Evolutionary conservation across 805 yeast genomes (phyloP).

Genomic region (Metschnikowia koreensis): DNA sequence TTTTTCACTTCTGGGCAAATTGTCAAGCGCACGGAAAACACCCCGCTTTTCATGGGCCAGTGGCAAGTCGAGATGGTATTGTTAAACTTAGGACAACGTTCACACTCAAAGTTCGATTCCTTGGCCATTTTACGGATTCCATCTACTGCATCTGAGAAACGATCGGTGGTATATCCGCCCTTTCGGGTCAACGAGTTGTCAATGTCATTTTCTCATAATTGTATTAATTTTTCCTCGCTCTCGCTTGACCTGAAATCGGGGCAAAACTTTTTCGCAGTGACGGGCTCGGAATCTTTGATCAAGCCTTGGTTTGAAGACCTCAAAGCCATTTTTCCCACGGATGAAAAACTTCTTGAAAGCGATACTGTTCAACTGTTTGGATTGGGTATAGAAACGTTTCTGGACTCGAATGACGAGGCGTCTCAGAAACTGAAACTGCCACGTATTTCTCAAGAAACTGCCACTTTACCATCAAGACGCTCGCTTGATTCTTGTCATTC

Average conservation of each 20-base stretch:
- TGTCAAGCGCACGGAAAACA: constrained; percentile 31
- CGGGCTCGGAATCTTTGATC: constrained; percentile 18
- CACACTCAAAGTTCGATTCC: constrained; percentile 27
- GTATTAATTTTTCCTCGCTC: constrained; percentile 19
- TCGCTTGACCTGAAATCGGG: constrained; percentile 10
- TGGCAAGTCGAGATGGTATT: constrained; percentile 33
- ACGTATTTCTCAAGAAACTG: neutral
- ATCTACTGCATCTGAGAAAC: constrained; percentile 14
- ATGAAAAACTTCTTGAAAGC: constrained; percentile 12
- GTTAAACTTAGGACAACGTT: constrained; percentile 25
- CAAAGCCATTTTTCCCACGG: constrained; percentile 32
- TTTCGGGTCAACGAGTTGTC: constrained; percentile 39
- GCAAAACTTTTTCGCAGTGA: constrained; percentile 21
- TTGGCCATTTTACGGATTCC: constrained; percentile 35
- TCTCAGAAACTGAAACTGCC: constrained; percentile 7
- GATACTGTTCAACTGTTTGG: constrained; percentile 12
- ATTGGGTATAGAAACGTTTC: constrained; percentile 17
- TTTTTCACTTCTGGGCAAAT: constrained; percentile 38
- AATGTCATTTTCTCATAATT: constrained; percentile 17
- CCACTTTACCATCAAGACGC: neutral
- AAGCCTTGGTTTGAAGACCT: constrained; percentile 33
- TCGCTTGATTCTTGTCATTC: constrained; percentile 11
- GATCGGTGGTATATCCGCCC: constrained; percentile 42
- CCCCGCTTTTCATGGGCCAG: constrained; percentile 19
- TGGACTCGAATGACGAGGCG: constrained; percentile 7